Conservation (phyloP, 2,329 filamentous ascomycete species). For the Aspergillus tanneri region DNA sequence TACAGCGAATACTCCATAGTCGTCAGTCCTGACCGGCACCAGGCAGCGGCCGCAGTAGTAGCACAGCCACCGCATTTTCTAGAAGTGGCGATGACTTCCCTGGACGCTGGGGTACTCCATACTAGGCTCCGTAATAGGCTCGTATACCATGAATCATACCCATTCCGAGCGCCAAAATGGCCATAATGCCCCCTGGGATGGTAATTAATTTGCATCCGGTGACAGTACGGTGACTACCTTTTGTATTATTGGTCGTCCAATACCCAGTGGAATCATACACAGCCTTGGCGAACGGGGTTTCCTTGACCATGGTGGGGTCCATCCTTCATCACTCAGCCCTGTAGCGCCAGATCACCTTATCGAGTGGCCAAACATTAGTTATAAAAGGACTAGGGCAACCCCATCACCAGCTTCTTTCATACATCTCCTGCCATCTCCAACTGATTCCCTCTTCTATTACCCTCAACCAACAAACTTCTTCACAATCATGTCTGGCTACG, state of each 20-base stretch:
- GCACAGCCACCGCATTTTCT: background rate
- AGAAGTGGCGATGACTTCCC: no score
- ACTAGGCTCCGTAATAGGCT: no score
- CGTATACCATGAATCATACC: no score
- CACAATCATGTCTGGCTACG: conserved; percentile 29
- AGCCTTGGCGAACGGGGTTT: conserved; percentile 11
- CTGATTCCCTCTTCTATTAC: conserved; percentile 2
- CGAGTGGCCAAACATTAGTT: conserved; percentile 16
- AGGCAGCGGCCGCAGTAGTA: background rate
- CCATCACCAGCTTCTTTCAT: conserved; percentile 5
- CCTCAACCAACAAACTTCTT: conserved; percentile 8
- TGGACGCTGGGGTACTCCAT: no score
- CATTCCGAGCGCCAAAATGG: no score
- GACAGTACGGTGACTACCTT: conserved; percentile 9
- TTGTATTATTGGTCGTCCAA: conserved; percentile 4
- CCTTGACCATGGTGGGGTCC: conserved; percentile 10
- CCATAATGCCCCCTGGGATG: background rate
- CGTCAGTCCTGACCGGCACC: background rate
- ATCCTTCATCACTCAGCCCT: conserved; percentile 17
- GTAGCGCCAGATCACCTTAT: conserved; percentile 16
- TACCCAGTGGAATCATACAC: conserved; percentile 7
- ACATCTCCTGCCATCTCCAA: conserved; percentile 6
- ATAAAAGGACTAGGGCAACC: conserved; percentile 15
- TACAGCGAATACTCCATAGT: background rate
- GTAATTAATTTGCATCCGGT: background rate